Evolutionary conservation across 2,329 filamentous ascomycete species (phyloP), one percentile per base, ranked within the genome.

Genomic region (Calonectria hawksworthii): DNA sequence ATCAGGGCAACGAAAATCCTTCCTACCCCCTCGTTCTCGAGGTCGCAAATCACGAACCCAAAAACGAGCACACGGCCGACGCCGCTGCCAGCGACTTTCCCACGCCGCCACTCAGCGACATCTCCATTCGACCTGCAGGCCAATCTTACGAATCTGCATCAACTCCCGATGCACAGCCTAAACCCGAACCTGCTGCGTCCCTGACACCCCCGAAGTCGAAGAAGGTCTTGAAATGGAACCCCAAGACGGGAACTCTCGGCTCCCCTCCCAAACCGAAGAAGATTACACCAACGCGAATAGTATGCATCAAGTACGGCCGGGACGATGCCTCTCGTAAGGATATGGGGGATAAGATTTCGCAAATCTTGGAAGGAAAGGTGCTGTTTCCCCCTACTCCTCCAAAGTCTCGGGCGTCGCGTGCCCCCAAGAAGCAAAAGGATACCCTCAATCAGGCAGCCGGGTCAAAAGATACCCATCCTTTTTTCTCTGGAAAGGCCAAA

Each of bases 301-400:
- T 92, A 2, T 85, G 86, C 16, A 87, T 95, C 38, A 88, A 85
- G 74, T 96, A 96, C 80, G 91, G 90, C 2, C 81, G 79, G 6
- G 89, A 91, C 71, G 82, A 86, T 9, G 82, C 81, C 34, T 86
- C 85, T 50, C 88, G 88, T 50, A 80, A 83, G 38, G 84, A 85
- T 0, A 83, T 94, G 34, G 94, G 93, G 0, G 82, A 88, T 11
- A 89, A 88, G 76, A 94, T 98, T 71, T 85, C 92, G 30, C 86
- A 89, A 6, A 94, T 98, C 30, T 83, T 96, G 16, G 78, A 81
- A 26, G 82, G 83, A 38, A 79, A 79, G 8, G 75, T 80, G 8
- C 77, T 80, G 18, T 73, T 83, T 10, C 80, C 83, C 18, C 78
- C 76, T 67, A 77, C 75, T 6, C 76, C 78, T 9, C 75, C 68